Conservation (phyloP, 192 early-diverging fungal species). For the Coemansia sp. region DNA sequence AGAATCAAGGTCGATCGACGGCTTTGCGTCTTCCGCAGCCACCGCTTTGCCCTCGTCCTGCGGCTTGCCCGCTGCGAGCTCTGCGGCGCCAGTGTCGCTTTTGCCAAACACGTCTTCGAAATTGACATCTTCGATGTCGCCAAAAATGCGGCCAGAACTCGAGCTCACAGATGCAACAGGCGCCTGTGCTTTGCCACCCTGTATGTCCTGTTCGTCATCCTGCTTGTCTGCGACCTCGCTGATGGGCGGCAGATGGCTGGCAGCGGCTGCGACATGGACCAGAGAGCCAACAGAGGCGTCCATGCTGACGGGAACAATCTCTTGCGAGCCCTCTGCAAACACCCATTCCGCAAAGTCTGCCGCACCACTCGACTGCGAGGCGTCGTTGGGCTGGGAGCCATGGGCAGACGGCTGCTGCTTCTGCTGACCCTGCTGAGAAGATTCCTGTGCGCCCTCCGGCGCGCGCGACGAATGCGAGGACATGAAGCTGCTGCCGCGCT, state of each 20-base stretch:
- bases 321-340: conserved; percentile 33
- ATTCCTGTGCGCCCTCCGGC: not conserved
- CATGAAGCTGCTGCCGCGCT: conserved; percentile 20
- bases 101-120: conserved; percentile 19
- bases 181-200: too few species aligned
- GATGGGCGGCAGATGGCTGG: conserved; percentile 16
- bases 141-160: not conserved
- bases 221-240: conserved; percentile 11
- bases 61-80: not conserved
- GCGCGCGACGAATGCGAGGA: conserved; percentile 11
- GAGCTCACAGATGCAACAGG: not conserved
- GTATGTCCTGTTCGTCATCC: not conserved
- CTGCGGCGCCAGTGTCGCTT: not conserved
- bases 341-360: conserved; percentile 48
- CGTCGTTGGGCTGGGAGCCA: conserved; percentile 1
- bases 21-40: not conserved
- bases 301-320: not conserved
- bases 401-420: not conserved
- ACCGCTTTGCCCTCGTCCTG: not conserved
- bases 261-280: conserved; percentile 19
- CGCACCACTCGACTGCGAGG: not conserved
- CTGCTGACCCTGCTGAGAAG: not conserved
- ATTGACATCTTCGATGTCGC: not conserved
- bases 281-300: conserved; percentile 28
- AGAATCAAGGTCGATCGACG: conserved; percentile 29